phyloP scores from a whole-genome alignment of 1,284 basidiomycete species.

The Microbotryomycetes sp. region DNA sequence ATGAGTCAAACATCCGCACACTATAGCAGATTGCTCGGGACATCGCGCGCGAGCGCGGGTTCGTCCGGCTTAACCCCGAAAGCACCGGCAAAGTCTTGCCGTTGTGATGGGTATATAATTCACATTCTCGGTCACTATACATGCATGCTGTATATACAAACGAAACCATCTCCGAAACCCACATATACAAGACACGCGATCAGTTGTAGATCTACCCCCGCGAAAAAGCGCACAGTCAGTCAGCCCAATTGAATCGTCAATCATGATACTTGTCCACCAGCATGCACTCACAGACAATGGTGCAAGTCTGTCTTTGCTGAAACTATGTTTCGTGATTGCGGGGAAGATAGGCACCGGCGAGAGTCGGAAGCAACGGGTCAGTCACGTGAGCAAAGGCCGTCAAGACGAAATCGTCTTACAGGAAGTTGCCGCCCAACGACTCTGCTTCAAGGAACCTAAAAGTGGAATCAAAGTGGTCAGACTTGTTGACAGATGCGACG shows the following conservation, averaged over 20 bases:
- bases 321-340: too few relatives aligned
- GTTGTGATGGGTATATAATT: too few relatives aligned
- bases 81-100: too few relatives aligned
- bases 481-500: not conserved
- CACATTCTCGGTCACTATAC: too few relatives aligned
- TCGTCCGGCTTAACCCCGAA: too few relatives aligned
- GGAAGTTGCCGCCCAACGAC: slow-evolving; percentile 49
- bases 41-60: too few relatives aligned
- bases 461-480: not conserved
- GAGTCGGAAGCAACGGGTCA: not conserved
- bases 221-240: not conserved
- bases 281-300: slow-evolving; percentile 5
- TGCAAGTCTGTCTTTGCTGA: slow-evolving; percentile 13
- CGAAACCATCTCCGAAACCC: too few relatives aligned
- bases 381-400: not conserved
- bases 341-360: not conserved
- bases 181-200: too few relatives aligned
- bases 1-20: too few relatives aligned
- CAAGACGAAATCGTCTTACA: slow-evolving; percentile 41
- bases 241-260: not conserved
- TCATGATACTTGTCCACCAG: not conserved
- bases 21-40: too few relatives aligned
- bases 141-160: too few relatives aligned
- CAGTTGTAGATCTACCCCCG: not conserved
- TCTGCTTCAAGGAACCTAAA: slow-evolving; percentile 36